A percentile compares a stretch with the other conserved stretches of the same genome.
Evolutionary conservation across 768 basidiomycete species (phyloP).

Genomic region (Xerocomus potaroensis): DNA sequence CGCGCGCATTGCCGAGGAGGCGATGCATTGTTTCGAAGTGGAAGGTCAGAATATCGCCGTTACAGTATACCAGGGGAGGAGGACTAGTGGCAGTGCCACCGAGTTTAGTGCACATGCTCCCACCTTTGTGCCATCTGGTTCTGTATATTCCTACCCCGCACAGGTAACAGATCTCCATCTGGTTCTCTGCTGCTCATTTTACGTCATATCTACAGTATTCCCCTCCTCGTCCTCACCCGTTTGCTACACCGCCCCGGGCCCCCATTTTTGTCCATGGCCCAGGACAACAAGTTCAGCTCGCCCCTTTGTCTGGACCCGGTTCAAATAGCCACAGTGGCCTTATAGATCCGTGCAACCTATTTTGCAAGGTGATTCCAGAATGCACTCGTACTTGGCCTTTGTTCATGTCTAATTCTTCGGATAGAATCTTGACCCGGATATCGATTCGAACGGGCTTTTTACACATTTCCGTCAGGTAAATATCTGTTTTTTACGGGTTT

Average conservation of each 20-base stretch:
- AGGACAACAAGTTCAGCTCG: slow-evolving; percentile 85
- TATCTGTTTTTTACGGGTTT: slow-evolving; percentile 1
- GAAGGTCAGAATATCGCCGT: slow-evolving; percentile 84
- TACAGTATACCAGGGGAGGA: slow-evolving; percentile 66
- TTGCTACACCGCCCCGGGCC: slow-evolving; percentile 34
- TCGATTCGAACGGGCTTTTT: slow-evolving; percentile 83
- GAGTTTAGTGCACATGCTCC: slow-evolving; percentile 76
- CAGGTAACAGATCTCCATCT: slow-evolving; percentile 39
- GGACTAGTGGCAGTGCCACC: slow-evolving; percentile 47
- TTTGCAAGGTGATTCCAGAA: slow-evolving; percentile 63
- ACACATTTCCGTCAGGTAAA: slow-evolving; percentile 73
- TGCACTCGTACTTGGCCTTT: not conserved
- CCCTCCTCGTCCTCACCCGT: slow-evolving; percentile 58
- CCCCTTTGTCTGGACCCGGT: slow-evolving; percentile 70
- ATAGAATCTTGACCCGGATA: slow-evolving; percentile 80
- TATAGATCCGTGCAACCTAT: slow-evolving; percentile 87
- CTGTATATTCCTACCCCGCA: slow-evolving; percentile 60
- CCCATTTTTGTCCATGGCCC: slow-evolving; percentile 76
- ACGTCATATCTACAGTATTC: slow-evolving; percentile 47
- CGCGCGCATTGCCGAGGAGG: slow-evolving; percentile 71
- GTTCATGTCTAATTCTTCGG: slow-evolving; percentile 3
- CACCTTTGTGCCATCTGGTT: slow-evolving; percentile 68
- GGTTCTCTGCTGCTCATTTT: slow-evolving; percentile 1
- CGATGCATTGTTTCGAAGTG: slow-evolving; percentile 79
- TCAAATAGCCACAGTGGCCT: slow-evolving; percentile 80